Evolutionary conservation across 306 rosid species (phyloP), one percentile per base, ranked within the genome.

Genomic region (Citrullus mucosospermus): DNA sequence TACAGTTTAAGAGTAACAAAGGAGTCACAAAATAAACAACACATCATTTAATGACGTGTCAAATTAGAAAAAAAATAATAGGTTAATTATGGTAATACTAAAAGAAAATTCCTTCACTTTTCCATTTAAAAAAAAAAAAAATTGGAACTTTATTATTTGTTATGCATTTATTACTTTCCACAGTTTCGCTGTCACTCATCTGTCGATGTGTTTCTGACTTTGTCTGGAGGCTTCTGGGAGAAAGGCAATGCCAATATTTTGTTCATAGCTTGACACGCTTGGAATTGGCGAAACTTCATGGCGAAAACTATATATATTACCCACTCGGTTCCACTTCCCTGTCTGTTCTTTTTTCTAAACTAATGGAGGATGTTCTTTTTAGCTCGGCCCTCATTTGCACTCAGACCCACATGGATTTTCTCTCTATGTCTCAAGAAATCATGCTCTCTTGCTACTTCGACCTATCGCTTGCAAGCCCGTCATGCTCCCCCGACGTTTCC

Each of bases 301-400:
- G 77, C 46, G 43, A 73, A 73, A 73, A 14, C 56, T 51, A 51
- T 51, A 51, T 50, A 9, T 5, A 46, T 48, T 25, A 22, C 75
- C 54, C 28, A 68, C 48, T 68, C 54, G 28, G 22, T 41, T 67
- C 55, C 43, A 8, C n/a, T 60, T 79, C 72, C 48, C 79, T 28
- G 1, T 80, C 58, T 32, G 43, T 20, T 61, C 38, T 56, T 4
- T 4, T 58, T 30, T 38, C 36, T 48, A 72, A 78, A 25, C 68
- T 72, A 53, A 81, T 79, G 89, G 87, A 76, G 83, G 15, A 88
- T 88, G 91, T 76, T 81, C 75, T 77, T 72, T 65, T 25, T 71
- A 46, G 81, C 78, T 69, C 67, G 60, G 18, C 38, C 53, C 67
- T 36, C 69, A 34, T 61, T 51, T n/a, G 75, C 53, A n/a, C 78